Base-by-base conservation (phyloP, 805 yeast genomes). In the Candida montana region DNA sequence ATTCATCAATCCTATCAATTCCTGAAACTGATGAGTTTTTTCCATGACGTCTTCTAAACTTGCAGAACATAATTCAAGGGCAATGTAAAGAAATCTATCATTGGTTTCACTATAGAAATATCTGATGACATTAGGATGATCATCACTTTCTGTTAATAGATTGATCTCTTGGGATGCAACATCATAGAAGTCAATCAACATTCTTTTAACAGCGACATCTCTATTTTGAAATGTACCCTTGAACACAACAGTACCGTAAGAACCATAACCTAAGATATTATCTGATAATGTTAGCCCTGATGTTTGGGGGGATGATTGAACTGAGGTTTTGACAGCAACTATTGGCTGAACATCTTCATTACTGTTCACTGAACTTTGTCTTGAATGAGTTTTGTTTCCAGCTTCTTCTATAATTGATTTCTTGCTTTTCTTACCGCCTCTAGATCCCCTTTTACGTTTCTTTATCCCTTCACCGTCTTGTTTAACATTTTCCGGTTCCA, bases 181-280 rank as follows among this genome's bases (percentile, higher is more conserved):
- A 55, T 93, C 97, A 61, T 85, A 91, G 56, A 90, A 93, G 58
- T 90, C 96, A 29, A 90, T 71, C 40, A 93, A 67, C 95, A 93
- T 86, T 53, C 98, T 68, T 60, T 93, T 93, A 7, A 93, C 95
- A 0, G 99, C 99, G 6, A 93, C 99, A 1, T 95, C 96, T 42
- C 99, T 72, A 51, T 79, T 82, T 57, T 91, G 96, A 64, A 90
- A 93, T 5, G 77, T 74, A 1, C 99, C 99, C 57, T 82, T 79
- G 57, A 79, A 88, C 1, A 93, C 99, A 23, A 91, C 88, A 0
- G 99, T 93, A 21, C 99, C 99, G 52, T 90, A 96, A 1, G 96
- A 87, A 1, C 99, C 99, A 59, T 87, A 88, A 1, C 99, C 99
- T 38, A 93, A 64, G n/a, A 89, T 74, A 23, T 73, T 77, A 47